Conservation (phyloP, 768 basidiomycete genomes). For the Boletellus emodensis region DNA sequence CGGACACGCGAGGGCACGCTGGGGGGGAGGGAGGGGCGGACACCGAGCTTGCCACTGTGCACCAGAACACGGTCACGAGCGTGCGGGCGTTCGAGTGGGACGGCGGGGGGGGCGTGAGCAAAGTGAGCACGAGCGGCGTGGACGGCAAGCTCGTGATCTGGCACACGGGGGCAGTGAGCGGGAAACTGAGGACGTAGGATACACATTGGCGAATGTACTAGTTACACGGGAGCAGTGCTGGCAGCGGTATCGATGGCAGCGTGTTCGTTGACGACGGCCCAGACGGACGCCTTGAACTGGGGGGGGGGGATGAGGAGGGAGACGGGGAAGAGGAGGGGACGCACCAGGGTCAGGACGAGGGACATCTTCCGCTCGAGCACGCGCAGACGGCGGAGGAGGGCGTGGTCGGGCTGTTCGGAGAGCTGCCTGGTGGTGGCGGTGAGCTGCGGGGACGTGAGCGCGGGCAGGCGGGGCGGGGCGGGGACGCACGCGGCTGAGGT, state of each 20-base stretch:
- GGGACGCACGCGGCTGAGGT: slow-evolving; percentile 58
- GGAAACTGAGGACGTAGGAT: slow-evolving; percentile 40
- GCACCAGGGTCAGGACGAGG: slow-evolving; percentile 85
- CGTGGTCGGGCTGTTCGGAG: slow-evolving; percentile 72
- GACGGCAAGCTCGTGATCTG: slow-evolving; percentile 93
- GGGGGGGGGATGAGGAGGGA: slow-evolving; percentile 5
- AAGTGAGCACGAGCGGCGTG: slow-evolving; percentile 88
- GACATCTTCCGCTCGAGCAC: slow-evolving; percentile 92
- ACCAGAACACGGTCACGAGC: slow-evolving; percentile 98
- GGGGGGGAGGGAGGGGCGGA: slow-evolving; percentile 39
- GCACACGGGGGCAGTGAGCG: slow-evolving; percentile 62
- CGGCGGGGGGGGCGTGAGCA: slow-evolving; percentile 52
- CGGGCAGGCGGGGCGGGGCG: neutral
- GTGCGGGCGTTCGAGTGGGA: slow-evolving; percentile 68
- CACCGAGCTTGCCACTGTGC: slow-evolving; percentile 83
- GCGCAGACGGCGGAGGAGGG: slow-evolving; percentile 70
- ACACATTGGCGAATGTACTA: neutral
- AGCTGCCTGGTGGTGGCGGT: slow-evolving; percentile 64
- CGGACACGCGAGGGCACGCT: slow-evolving; percentile 67
- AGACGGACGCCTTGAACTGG: slow-evolving; percentile 95
- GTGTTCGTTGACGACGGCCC: slow-evolving; percentile 88
- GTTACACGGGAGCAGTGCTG: neutral
- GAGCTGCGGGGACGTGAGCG: slow-evolving; percentile 41
- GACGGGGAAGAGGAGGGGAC: neutral
- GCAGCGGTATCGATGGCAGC: slow-evolving; percentile 30